These are phyloP conservation scores for Hyphodiscus sp. DNA, from an alignment of 2,329 filamentous ascomycete genomes.

Conservation along the genomic window DNA sequence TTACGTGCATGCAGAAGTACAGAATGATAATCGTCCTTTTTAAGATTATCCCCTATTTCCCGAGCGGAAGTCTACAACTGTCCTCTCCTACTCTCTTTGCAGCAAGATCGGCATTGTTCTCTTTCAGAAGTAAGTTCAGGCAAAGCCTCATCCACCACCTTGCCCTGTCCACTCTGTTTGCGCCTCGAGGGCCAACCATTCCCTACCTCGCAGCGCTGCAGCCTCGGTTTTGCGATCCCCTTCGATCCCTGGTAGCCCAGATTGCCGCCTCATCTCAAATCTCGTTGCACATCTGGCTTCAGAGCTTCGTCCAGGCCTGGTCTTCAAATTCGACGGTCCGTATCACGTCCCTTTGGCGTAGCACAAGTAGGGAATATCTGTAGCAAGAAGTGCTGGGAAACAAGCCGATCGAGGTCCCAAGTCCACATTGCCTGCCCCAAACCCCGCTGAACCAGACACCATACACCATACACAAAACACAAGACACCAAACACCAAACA, in stretches of 20 bases:
- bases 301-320: background rate
- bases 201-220: background rate
- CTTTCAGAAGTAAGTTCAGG: too few relatives aligned
- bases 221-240: background rate
- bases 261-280: background rate
- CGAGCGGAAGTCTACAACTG: background rate
- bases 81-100: background rate
- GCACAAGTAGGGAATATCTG: background rate
- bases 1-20: background rate
- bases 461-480: too few relatives aligned
- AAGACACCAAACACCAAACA: background rate
- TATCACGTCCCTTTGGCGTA: background rate
- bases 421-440: background rate
- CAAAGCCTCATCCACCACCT: background rate
- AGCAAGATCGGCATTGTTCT: background rate
- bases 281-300: background rate
- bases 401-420: background rate
- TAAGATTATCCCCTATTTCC: background rate
- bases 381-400: background rate
- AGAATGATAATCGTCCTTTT: background rate
- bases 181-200: background rate
- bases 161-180: background rate
- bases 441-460: background rate
- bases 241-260: background rate
- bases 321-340: background rate